A percentile compares a stretch with the other conserved stretches of the same genome.
Evolutionary conservation across 345 rosid genomes (phyloP).

Genomic region (Triadica sebifera): DNA sequence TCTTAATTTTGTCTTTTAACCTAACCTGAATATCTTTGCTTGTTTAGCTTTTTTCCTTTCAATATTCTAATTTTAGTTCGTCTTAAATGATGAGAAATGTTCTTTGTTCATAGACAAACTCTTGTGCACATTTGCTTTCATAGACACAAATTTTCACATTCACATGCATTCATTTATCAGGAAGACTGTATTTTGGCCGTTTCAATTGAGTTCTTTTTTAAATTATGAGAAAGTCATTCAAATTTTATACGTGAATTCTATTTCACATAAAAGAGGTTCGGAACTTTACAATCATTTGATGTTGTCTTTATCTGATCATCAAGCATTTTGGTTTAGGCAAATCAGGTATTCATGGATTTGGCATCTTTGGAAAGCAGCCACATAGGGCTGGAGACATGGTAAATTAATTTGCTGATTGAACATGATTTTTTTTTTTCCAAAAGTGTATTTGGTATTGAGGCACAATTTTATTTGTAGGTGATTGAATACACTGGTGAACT

Average conservation of each 20-base stretch:
- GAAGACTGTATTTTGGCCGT: background rate
- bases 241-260: background rate
- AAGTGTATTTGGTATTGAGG: background rate
- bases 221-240: background rate
- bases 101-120: background rate
- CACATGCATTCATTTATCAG: background rate
- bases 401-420: slow-evolving; percentile 21
- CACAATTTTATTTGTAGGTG: slow-evolving; percentile 41
- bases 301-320: slow-evolving; percentile 8
- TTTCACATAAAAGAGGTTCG: background rate
- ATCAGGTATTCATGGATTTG: slow-evolving; percentile 97
- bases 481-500: slow-evolving; percentile 95
- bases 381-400: slow-evolving; percentile 98
- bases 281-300: background rate
- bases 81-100: background rate
- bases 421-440: background rate
- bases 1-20: background rate
- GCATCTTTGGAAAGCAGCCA: slow-evolving; percentile 87
- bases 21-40: background rate
- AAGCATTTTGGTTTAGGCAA: slow-evolving; percentile 51
- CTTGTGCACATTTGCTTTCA: background rate
- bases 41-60: background rate
- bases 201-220: background rate
- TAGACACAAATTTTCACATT: background rate
- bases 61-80: background rate